A percentile compares a stretch with the other conserved stretches of the same genome.
phyloP scores from a whole-genome alignment of 1,284 basidiomycete genomes.

The Schizophyllum amplum region DNA sequence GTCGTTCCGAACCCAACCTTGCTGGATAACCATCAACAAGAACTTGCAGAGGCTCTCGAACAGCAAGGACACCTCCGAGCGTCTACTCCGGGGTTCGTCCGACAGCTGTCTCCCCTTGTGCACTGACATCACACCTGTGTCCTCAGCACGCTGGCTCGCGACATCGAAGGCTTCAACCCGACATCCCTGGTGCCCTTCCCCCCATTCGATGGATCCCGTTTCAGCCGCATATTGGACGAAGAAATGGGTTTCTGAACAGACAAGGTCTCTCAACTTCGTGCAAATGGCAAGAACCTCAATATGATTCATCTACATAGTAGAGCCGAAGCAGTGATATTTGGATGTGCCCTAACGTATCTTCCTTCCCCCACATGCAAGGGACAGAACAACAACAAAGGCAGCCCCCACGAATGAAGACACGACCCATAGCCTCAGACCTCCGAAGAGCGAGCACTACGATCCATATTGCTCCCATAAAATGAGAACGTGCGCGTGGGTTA shows the following conservation, averaged over 20 bases:
- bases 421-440: neutral
- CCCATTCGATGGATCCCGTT: constrained; percentile 53
- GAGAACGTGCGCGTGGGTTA: constrained; percentile 67
- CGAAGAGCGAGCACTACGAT: neutral
- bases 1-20: constrained; percentile 86
- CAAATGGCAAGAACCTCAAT: too few relatives aligned
- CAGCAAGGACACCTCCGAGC: constrained; percentile 56
- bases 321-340: too few relatives aligned
- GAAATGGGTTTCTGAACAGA: constrained; percentile 66
- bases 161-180: constrained; percentile 42
- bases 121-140: constrained; percentile 6
- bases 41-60: constrained; percentile 71
- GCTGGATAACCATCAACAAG: constrained; percentile 90
- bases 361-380: neutral
- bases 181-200: constrained; percentile 51
- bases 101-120: constrained; percentile 1
- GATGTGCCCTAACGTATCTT: neutral
- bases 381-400: neutral
- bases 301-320: too few relatives aligned
- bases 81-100: constrained; percentile 50
- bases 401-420: neutral
- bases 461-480: constrained; percentile 79
- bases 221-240: constrained; percentile 59
- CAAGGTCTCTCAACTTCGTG: too few relatives aligned
- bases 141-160: neutral